These are phyloP conservation scores for Solanum lignicaule DNA, from an alignment of 257 asterid genomes.

Conservation along the genomic window DNA sequence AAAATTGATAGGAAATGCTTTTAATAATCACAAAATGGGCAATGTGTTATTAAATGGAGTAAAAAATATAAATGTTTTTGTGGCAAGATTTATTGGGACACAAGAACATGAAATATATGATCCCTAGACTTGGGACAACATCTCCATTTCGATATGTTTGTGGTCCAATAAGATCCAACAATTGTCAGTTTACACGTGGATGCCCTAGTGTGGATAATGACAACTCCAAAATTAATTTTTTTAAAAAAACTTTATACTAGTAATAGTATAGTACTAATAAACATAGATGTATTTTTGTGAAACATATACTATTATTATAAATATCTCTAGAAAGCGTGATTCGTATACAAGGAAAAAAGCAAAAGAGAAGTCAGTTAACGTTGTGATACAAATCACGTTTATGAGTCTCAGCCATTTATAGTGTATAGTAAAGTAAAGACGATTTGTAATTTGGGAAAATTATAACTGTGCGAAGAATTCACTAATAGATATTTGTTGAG, in stretches of 20 bases:
- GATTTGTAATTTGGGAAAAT: no score
- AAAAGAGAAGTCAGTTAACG: neutral
- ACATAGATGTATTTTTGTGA: neutral
- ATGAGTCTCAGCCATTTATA: neutral
- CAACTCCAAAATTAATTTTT: neutral
- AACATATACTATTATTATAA: no score
- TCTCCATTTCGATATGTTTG: neutral
- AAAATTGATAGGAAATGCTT: neutral
- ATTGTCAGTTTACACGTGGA: neutral
- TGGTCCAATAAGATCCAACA: neutral
- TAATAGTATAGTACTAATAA: neutral
- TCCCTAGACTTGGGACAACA: constrained; percentile 2
- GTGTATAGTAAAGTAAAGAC: neutral
- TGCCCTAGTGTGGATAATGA: neutral
- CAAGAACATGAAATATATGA: neutral
- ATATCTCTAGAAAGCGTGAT: accelerated
- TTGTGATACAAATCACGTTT: no score
- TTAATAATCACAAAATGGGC: neutral
- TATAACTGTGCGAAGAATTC: no score
- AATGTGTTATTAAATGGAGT: neutral
- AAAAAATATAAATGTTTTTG: neutral
- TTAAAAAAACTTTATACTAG: no score
- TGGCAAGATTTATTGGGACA: neutral
- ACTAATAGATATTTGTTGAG: neutral
- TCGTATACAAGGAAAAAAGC: no score